phyloP scores from a whole-genome alignment of 257 asterid species.

The Linderniella brevidens region DNA sequence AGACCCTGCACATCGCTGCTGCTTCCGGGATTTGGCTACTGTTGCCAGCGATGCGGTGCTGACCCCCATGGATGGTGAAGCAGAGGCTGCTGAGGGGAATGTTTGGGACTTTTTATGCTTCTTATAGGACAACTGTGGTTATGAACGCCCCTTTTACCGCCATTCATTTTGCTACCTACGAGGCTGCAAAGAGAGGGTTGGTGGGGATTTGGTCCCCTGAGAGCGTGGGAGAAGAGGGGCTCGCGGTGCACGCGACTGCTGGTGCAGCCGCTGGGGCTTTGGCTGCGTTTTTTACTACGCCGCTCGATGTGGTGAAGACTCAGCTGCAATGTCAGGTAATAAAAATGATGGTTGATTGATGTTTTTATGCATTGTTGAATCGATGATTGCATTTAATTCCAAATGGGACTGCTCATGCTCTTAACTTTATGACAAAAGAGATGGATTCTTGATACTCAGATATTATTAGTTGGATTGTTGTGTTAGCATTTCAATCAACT shows the following conservation, averaged over 20 bases:
- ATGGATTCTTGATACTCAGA: too few relatives aligned
- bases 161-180: constrained; percentile 78
- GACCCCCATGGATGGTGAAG: constrained; percentile 98
- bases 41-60: constrained; percentile 79
- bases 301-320: constrained; percentile 92
- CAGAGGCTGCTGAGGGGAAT: constrained; percentile 79
- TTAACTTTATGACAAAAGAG: too few relatives aligned
- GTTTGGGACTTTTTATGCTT: constrained; percentile 76
- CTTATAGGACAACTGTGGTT: constrained; percentile 70
- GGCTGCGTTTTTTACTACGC: constrained; percentile 79
- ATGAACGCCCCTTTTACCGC: constrained; percentile 99
- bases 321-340: constrained; percentile 94
- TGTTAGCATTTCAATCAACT: too few relatives aligned
- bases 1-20: constrained; percentile 45
- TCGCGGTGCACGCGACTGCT: constrained; percentile 83
- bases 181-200: constrained; percentile 69
- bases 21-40: constrained; percentile 81
- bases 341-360: background rate
- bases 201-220: constrained; percentile 45
- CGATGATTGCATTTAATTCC: too few relatives aligned
- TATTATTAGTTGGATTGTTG: too few relatives aligned
- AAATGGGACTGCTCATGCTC: too few relatives aligned
- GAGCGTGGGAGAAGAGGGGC: constrained; percentile 41
- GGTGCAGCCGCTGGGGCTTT: constrained; percentile 94
- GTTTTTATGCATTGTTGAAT: too few relatives aligned